Evolutionary conservation across 768 basidiomycete genomes (phyloP).

Genomic region (Tephrocybe sp.): DNA sequence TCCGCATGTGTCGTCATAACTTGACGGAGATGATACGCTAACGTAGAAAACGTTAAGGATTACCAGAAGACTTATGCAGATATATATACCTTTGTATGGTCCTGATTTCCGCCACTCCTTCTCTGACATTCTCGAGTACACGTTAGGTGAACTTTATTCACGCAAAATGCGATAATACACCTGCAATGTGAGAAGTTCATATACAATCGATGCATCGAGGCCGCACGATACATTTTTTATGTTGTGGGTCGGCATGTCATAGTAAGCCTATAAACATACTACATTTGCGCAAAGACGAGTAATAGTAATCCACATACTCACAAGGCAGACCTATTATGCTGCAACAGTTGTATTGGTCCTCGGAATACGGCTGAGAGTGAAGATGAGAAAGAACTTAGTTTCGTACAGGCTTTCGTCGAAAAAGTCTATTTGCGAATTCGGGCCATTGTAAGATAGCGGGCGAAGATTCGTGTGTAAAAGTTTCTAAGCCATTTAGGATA

Average conservation of each 20-base stretch:
- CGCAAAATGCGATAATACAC: conserved; percentile 1
- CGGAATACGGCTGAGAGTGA: neutral
- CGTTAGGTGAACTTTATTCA: neutral
- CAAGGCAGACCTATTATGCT: neutral
- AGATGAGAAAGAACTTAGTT: neutral
- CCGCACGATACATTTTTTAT: conserved; percentile 23
- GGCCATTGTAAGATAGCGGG: neutral
- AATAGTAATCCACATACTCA: neutral
- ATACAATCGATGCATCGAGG: conserved; percentile 27
- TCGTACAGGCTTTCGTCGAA: neutral
- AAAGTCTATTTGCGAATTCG: neutral
- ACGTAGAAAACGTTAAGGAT: no score
- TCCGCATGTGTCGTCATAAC: no score
- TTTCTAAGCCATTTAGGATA: neutral
- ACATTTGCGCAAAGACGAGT: neutral
- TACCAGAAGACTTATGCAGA: no score
- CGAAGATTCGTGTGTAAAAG: neutral
- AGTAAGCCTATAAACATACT: conserved; percentile 17
- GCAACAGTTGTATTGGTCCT: neutral
- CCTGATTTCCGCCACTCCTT: neutral
- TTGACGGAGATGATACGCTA: no score
- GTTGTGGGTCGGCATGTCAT: conserved; percentile 26
- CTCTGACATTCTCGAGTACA: neutral
- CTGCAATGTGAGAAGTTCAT: conserved; percentile 21
- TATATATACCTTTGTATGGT: conserved; percentile 1